These are phyloP conservation scores for Austroboletus olivaceoglutinosus DNA, from an alignment of 1,284 basidiomycete species.

Conservation along the genomic window DNA sequence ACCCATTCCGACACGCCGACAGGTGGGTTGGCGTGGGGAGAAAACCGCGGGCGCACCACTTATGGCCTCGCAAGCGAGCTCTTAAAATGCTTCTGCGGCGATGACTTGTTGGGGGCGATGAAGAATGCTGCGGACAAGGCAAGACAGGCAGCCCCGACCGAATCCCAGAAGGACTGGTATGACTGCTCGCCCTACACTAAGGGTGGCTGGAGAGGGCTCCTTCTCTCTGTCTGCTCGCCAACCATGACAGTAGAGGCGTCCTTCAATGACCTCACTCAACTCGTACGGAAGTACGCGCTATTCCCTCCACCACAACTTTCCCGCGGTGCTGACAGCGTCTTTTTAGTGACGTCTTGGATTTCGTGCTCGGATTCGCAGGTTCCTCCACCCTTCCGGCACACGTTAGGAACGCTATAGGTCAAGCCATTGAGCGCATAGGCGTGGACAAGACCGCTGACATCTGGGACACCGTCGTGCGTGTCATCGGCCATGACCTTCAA, in stretches of 20 bases:
- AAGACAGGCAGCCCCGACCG: no score
- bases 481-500: not conserved
- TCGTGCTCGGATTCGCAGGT: slow-evolving; percentile 1
- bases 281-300: not conserved
- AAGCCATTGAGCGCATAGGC: not conserved
- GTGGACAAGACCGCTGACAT: not conserved
- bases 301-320: no score
- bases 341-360: not conserved
- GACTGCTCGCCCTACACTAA: not conserved
- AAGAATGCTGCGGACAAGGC: no score
- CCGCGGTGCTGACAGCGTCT: no score
- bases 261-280: not conserved
- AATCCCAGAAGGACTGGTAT: not conserved
- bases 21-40: no score
- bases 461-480: not conserved
- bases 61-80: no score
- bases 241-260: not conserved
- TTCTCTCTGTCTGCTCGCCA: not conserved
- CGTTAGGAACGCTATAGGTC: not conserved
- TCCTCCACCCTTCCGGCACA: not conserved
- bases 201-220: not conserved
- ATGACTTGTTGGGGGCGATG: no score
- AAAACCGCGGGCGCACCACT: no score
- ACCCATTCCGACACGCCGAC: no score
- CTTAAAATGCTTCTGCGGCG: no score